phyloP scores from a whole-genome alignment of 2,329 filamentous ascomycete species.

The Pseudogymnoascus sp. region DNA sequence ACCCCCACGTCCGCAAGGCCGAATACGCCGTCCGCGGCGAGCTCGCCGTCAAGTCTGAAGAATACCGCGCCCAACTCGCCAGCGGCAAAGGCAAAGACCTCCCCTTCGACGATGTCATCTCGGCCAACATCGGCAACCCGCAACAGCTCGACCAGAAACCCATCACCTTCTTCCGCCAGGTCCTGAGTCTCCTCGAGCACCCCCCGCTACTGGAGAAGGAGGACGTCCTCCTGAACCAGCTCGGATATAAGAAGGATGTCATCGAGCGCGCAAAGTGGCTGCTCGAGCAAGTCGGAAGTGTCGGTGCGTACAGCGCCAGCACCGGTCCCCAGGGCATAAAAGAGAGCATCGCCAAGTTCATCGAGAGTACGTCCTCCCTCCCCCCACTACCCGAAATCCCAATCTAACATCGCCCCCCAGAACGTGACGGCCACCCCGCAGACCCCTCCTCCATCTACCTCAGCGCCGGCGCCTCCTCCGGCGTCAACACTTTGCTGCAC shows the following conservation, averaged over 20 bases:
- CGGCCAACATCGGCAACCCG: slow-evolving; percentile 97
- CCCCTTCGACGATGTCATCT: slow-evolving; percentile 86
- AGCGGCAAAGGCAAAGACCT: slow-evolving; percentile 48
- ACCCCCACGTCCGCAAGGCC: slow-evolving; percentile 75
- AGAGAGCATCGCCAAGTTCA: slow-evolving; percentile 83
- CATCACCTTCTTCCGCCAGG: slow-evolving; percentile 97
- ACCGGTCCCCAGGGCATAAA: slow-evolving; percentile 80
- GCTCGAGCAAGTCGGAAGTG: slow-evolving; percentile 75
- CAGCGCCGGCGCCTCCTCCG: slow-evolving; percentile 82
- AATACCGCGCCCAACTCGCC: slow-evolving; percentile 68
- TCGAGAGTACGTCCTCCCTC: slow-evolving; percentile 57
- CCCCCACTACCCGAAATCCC: not conserved
- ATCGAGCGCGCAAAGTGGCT: slow-evolving; percentile 74
- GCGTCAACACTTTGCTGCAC: slow-evolving; percentile 87
- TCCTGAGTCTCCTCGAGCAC: slow-evolving; percentile 87
- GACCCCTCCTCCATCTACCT: slow-evolving; percentile 79
- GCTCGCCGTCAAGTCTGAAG: slow-evolving; percentile 85
- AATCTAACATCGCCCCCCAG: slow-evolving; percentile 33
- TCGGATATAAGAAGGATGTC: slow-evolving; percentile 87
- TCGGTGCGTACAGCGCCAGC: slow-evolving; percentile 94
- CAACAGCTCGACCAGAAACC: slow-evolving; percentile 99
- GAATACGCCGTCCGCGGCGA: slow-evolving; percentile 97
- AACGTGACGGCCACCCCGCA: slow-evolving; percentile 79
- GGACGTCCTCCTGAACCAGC: slow-evolving; percentile 61
- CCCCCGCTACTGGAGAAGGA: slow-evolving; percentile 74